Percentiles rank a stretch among this genome's conserved stretches.
phyloP scores from a whole-genome alignment of 139 green algal species.

The Micractinium conductrix region DNA sequence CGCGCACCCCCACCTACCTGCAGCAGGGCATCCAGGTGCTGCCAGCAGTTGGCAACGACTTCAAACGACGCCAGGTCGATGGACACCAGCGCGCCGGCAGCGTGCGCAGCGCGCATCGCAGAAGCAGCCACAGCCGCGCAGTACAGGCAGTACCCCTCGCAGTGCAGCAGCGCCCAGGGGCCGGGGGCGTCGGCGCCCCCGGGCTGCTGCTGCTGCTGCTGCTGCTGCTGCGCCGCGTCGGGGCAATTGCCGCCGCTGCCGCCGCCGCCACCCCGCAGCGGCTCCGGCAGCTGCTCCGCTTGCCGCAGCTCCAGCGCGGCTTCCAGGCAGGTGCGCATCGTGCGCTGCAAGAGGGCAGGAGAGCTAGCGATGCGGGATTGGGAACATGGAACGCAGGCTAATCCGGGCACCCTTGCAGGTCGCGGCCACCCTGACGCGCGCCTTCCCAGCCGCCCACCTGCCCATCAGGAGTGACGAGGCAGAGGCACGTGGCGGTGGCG shows the following conservation, averaged over 20 bases:
- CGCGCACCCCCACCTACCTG: too few relatives aligned
- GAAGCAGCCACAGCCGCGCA: conserved; percentile 41
- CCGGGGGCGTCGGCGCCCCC: neutral
- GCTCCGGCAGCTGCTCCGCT: conserved; percentile 44
- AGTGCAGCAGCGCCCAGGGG: conserved; percentile 66
- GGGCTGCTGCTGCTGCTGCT: neutral
- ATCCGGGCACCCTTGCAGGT: too few relatives aligned
- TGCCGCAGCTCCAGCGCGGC: conserved; percentile 68
- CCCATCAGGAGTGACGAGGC: conserved; percentile 80
- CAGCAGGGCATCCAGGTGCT: conserved; percentile 49
- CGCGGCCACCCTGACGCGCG: too few relatives aligned
- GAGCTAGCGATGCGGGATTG: too few relatives aligned
- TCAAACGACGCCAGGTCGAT: conserved; percentile 91
- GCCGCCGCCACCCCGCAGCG: conserved; percentile 33
- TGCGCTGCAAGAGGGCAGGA: too few relatives aligned
- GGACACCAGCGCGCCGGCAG: conserved; percentile 48
- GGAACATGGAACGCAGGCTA: too few relatives aligned
- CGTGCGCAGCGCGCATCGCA: conserved; percentile 40
- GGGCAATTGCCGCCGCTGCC: neutral
- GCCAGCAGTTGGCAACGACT: conserved; percentile 61
- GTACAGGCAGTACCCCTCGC: conserved; percentile 87
- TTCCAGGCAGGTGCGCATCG: conserved; percentile 90
- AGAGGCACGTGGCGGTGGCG: conserved; percentile 68
- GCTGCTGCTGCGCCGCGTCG: neutral
- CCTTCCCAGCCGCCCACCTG: too few relatives aligned